Evolutionary conservation across 495 filamentous ascomycete species (phyloP).

Genomic region (Podospora appendiculata): DNA sequence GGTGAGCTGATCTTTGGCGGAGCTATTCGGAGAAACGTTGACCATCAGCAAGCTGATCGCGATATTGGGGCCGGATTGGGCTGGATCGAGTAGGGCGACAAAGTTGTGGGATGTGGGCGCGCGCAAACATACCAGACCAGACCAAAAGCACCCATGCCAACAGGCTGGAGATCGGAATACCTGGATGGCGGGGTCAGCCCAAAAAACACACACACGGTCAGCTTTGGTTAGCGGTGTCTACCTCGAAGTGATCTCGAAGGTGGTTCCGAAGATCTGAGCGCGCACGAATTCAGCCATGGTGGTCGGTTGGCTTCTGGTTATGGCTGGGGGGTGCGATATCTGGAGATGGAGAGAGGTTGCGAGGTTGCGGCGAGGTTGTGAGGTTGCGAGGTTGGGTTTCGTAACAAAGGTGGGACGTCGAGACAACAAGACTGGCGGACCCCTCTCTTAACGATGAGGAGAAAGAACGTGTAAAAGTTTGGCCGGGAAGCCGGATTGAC

Average conservation of each 20-base stretch:
- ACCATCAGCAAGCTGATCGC: slow-evolving; percentile 12
- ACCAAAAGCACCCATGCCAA: slow-evolving; percentile 98
- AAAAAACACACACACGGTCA: slow-evolving; percentile 7
- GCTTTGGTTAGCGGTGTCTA: slow-evolving; percentile 27
- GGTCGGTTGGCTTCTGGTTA: slow-evolving; percentile 4
- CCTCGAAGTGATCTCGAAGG: slow-evolving; percentile 99
- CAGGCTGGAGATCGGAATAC: slow-evolving; percentile 95
- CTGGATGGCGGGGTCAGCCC: slow-evolving; percentile 35
- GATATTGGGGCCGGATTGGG: background rate
- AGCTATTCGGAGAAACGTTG: slow-evolving; percentile 45
- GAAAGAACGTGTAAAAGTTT: background rate
- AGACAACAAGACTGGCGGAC: background rate
- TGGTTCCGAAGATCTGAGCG: slow-evolving; percentile 98
- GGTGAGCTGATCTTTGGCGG: slow-evolving; percentile 94
- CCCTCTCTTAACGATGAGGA: background rate
- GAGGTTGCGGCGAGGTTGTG: background rate
- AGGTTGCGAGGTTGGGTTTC: slow-evolving; percentile 5
- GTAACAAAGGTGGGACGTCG: background rate
- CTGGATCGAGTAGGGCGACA: background rate
- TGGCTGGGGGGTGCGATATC: background rate
- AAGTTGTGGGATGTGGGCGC: background rate
- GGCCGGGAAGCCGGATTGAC: background rate
- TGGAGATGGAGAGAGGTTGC: background rate
- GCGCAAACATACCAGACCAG: slow-evolving; percentile 71
- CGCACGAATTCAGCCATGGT: slow-evolving; percentile 97